These are phyloP conservation scores for Spiraea crenata DNA, from an alignment of 331 rosid genomes.

Conservation along the genomic window DNA sequence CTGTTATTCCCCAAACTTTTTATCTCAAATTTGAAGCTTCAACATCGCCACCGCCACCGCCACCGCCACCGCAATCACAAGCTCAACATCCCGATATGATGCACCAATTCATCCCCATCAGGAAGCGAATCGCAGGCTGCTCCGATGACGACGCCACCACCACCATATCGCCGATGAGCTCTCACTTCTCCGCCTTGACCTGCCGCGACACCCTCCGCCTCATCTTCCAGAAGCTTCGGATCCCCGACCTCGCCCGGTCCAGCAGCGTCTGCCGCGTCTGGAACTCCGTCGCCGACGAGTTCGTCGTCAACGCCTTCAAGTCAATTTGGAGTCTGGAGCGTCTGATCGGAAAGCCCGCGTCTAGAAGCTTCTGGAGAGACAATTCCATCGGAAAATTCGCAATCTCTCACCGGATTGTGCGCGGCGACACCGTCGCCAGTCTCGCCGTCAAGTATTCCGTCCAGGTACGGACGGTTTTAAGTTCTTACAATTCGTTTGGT, in stretches of 20 bases:
- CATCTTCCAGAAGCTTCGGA: slow-evolving; percentile 70
- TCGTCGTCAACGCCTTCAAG: slow-evolving; percentile 56
- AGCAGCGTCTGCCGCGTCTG: slow-evolving; percentile 82
- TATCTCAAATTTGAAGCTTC: neutral
- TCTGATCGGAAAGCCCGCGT: slow-evolving; percentile 60
- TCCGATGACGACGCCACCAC: slow-evolving; percentile 13
- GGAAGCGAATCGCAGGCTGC: slow-evolving; percentile 10
- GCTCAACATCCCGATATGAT: too few relatives aligned
- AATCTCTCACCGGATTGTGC: slow-evolving; percentile 63
- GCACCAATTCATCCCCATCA: too few relatives aligned
- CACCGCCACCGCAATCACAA: too few relatives aligned
- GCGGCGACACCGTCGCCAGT: slow-evolving; percentile 79
- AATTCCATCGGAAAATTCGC: slow-evolving; percentile 72
- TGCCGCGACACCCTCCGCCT: slow-evolving; percentile 77
- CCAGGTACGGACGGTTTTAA: slow-evolving; percentile 51
- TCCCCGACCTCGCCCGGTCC: slow-evolving; percentile 82
- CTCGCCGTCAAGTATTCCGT: slow-evolving; percentile 92
- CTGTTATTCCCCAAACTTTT: neutral
- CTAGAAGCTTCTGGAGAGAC: slow-evolving; percentile 95
- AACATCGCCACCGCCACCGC: slow-evolving; percentile 27
- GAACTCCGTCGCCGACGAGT: slow-evolving; percentile 73
- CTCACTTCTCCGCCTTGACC: slow-evolving; percentile 67
- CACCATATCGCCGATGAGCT: slow-evolving; percentile 62
- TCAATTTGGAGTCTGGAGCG: slow-evolving; percentile 68
- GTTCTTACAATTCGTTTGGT: neutral